These are phyloP conservation scores for Gyrodon lividus DNA, from an alignment of 768 basidiomycete species.

Conservation along the genomic window DNA sequence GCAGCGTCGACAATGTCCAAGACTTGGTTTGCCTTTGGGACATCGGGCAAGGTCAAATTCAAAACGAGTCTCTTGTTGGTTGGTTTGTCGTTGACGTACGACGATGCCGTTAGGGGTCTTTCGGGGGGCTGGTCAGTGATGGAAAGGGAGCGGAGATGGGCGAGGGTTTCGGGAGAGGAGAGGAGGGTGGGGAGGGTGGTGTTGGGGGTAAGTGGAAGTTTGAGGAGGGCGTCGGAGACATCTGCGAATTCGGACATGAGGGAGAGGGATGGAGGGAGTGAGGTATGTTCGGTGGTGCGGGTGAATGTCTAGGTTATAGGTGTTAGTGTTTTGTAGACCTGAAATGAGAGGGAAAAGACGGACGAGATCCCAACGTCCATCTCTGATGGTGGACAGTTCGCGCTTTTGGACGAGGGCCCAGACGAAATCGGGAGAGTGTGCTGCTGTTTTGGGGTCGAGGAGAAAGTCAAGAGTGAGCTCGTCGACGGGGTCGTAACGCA, in stretches of 20 bases:
- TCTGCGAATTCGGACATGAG: constrained; percentile 92
- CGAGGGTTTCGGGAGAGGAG: constrained; percentile 59
- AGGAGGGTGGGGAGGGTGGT: constrained; percentile 57
- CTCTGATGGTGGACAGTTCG: constrained; percentile 66
- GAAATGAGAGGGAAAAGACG: constrained; percentile 28
- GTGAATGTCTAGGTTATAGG: constrained; percentile 67
- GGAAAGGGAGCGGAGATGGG: constrained; percentile 84
- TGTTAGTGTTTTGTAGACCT: constrained; percentile 2
- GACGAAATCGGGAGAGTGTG: constrained; percentile 63
- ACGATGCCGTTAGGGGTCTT: constrained; percentile 55
- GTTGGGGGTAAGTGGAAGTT: constrained; percentile 38
- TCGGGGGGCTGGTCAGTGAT: constrained; percentile 85
- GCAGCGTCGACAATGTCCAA: constrained; percentile 57
- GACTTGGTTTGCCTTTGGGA: constrained; percentile 47
- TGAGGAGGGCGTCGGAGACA: constrained; percentile 75
- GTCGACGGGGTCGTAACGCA: constrained; percentile 69
- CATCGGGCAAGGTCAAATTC: constrained; percentile 54
- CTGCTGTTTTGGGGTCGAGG: constrained; percentile 42
- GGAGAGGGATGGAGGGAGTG: constrained; percentile 59
- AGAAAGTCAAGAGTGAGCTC: constrained; percentile 78
- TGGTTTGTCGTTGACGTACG: constrained; percentile 38
- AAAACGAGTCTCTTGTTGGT: constrained; percentile 77
- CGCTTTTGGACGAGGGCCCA: constrained; percentile 85
- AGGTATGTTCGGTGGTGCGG: constrained; percentile 64
- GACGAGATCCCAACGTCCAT: constrained; percentile 85